Conservation (phyloP, 495 filamentous ascomycete genomes). For the Tuber calosporum region DNA sequence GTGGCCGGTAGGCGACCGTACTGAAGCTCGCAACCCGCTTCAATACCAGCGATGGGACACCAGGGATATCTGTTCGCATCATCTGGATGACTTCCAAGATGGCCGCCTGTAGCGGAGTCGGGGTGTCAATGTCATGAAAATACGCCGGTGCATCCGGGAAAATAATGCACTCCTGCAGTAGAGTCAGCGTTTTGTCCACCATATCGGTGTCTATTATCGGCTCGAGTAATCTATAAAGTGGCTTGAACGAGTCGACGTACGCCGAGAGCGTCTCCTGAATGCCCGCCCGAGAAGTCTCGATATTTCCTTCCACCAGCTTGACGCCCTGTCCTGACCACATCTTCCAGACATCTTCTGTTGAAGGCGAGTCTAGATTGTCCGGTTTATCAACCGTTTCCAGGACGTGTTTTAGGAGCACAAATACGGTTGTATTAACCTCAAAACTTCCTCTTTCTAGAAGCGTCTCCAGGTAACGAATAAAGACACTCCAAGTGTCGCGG, state of each 20-base stretch:
- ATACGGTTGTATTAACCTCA: constrained; percentile 65
- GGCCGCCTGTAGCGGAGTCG: constrained; percentile 68
- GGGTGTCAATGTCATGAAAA: constrained; percentile 72
- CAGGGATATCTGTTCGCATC: constrained; percentile 60
- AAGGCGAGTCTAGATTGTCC: constrained; percentile 50
- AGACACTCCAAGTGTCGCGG: constrained; percentile 56
- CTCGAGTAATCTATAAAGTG: constrained; percentile 74
- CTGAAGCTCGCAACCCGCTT: constrained; percentile 61
- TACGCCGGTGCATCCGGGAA: constrained; percentile 70
- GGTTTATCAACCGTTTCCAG: constrained; percentile 51
- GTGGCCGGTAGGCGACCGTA: constrained; percentile 54
- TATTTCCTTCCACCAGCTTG: constrained; percentile 37
- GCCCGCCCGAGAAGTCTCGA: constrained; percentile 32
- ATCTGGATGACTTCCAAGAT: constrained; percentile 65
- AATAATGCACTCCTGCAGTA: constrained; percentile 55
- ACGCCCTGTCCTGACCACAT: constrained; percentile 53
- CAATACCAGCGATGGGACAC: constrained; percentile 61
- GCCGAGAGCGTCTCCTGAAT: constrained; percentile 51
- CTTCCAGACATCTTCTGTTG: constrained; percentile 60
- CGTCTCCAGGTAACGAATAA: constrained; percentile 58
- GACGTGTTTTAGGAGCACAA: constrained; percentile 59
- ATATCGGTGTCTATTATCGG: constrained; percentile 54
- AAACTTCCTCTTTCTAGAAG: constrained; percentile 56
- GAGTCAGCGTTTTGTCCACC: constrained; percentile 50
- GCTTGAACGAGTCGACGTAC: constrained; percentile 67